Percentiles rank a stretch among this genome's conserved stretches.
Evolutionary conservation across 345 rosid genomes (phyloP).

Genomic region (Turritis glabra): DNA sequence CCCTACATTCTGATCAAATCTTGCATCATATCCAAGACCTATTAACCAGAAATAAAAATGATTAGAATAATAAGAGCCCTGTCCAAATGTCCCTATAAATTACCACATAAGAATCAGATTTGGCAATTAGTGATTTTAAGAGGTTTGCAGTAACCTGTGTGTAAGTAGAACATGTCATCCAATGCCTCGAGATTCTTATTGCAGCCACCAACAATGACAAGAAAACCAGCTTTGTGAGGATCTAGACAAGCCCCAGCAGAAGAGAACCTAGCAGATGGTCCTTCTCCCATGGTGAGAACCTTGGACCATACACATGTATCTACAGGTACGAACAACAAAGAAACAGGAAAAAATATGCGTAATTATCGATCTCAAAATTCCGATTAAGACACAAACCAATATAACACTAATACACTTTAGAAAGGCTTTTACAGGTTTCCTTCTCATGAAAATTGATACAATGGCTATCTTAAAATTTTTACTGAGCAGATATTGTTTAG

Average conservation of each 20-base stretch:
- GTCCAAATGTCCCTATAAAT: background rate
- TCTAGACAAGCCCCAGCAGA: slow-evolving; percentile 88
- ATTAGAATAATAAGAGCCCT: slow-evolving; percentile 19
- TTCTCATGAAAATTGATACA: background rate
- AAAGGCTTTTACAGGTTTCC: background rate
- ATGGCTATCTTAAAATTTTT: slow-evolving; percentile 10
- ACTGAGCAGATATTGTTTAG: background rate
- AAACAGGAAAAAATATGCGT: background rate
- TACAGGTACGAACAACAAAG: slow-evolving; percentile 36
- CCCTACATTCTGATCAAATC: slow-evolving; percentile 61
- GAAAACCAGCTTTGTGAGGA: slow-evolving; percentile 74
- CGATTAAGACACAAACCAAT: slow-evolving; percentile 6
- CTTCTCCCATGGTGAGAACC: slow-evolving; percentile 65
- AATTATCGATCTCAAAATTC: background rate
- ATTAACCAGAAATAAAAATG: slow-evolving; percentile 16
- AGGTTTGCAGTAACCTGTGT: slow-evolving; percentile 64
- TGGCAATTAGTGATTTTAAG: background rate
- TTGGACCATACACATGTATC: slow-evolving; percentile 85
- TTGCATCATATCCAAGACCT: slow-evolving; percentile 58
- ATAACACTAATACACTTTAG: background rate
- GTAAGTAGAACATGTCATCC: slow-evolving; percentile 84
- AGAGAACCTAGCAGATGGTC: slow-evolving; percentile 96
- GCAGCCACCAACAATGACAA: slow-evolving; percentile 89
- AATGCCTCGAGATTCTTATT: slow-evolving; percentile 93
- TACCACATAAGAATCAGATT: background rate